Evolutionary conservation across 2,329 filamentous ascomycete genomes (phyloP), one percentile per base, ranked within the genome.

Genomic region (Microascus cirrosus): DNA sequence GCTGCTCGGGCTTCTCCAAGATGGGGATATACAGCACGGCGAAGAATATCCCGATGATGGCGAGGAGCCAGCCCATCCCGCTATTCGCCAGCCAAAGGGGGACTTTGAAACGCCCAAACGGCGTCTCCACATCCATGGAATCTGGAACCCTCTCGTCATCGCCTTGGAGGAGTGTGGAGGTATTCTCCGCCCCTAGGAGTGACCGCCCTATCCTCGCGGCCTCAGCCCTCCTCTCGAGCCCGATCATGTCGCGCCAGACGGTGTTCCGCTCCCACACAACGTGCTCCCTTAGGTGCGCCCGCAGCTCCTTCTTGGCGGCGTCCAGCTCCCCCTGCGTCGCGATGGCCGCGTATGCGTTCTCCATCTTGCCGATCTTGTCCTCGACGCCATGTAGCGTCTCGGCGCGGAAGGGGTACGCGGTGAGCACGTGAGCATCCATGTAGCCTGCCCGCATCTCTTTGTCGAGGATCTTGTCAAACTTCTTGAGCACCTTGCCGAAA

Each of bases 231-330:
- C 94, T 82, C 74, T 99, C 95, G 64, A 99, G 93, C 57, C 93
- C 94, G 69, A 99, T 99, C 83, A 99, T 94, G 66, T 99, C 94
- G 73, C 95, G 81, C 94, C 94, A 99, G 20, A 99, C 94, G 0
- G 94, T 99, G 68, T 99, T 99, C 59, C 94, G 83, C 71, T 99
- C 95, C 95, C 94, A 99, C 0, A 97, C 93, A 22, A 99, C 92
- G 70, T 99, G 94, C 72, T 99, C 95, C 59, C 94, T 81, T 28
- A 99, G 80, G 67, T 99, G 92, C 34, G 96, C 83, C 57, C 94
- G 83, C 59, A 99, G 77, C 68, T 97, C 94, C 63, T 89, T 86
- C 66, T 85, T 89, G 4, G 94, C 92, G 13, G 87, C 74, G 6
- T 81, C 77, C 2, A 87, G 73, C 66, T 99, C 90, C 34, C 91